Percentiles rank a stretch among this genome's conserved stretches.
phyloP scores from a whole-genome alignment of 2,329 filamentous ascomycete species.

The Penicillium hordei region DNA sequence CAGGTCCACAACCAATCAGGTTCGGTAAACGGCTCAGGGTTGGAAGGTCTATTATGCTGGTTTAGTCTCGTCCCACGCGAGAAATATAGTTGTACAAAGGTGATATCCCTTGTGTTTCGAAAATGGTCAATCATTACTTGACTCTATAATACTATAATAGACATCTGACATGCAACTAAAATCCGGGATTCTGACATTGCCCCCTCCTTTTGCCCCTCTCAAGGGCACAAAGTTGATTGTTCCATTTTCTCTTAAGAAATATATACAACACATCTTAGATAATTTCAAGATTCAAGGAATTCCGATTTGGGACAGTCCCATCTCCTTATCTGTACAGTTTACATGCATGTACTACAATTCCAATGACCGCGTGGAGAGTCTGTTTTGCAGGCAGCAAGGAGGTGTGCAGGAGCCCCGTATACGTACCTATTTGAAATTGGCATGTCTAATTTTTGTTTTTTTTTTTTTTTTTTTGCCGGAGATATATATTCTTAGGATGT shows the following conservation, averaged over 20 bases:
- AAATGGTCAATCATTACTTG: neutral
- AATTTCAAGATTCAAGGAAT: neutral
- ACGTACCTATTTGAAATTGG: neutral
- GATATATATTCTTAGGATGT: neutral
- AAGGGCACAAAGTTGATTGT: neutral
- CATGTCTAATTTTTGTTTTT: neutral
- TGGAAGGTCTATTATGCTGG: neutral
- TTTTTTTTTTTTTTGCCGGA: neutral
- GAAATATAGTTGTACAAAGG: too few relatives aligned
- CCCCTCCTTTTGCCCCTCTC: slow-evolving; percentile 1
- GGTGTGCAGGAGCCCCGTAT: neutral
- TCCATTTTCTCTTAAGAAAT: neutral
- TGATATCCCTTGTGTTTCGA: neutral
- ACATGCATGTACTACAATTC: slow-evolving; percentile 1
- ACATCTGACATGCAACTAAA: neutral
- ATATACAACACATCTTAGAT: too few relatives aligned
- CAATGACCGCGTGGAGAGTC: slow-evolving; percentile 9
- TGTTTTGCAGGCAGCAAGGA: slow-evolving; percentile 13
- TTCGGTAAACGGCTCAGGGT: neutral
- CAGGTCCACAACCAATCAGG: slow-evolving; percentile 8
- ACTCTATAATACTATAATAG: too few relatives aligned
- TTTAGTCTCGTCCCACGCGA: neutral
- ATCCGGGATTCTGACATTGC: neutral
- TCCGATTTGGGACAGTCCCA: neutral
- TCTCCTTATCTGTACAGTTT: neutral